A percentile compares a stretch with the other conserved stretches of the same genome.
These are phyloP conservation scores for Laburnicola sp. DNA, from an alignment of 2,329 filamentous ascomycete species.

Conservation along the genomic window DNA sequence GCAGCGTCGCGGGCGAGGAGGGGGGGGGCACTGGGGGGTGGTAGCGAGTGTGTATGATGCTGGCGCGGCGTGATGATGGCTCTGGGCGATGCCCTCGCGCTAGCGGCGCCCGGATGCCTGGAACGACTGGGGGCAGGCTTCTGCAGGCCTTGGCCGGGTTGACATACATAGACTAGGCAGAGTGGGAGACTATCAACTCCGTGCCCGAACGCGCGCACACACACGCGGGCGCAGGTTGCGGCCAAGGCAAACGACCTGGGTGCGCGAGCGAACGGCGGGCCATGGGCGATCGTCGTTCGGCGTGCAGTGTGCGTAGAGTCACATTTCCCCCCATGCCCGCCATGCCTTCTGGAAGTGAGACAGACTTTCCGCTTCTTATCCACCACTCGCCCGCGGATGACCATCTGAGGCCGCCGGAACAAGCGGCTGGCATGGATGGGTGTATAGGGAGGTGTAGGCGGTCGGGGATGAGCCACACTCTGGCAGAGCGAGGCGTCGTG, in stretches of 20 bases:
- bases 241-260: constrained; percentile 6
- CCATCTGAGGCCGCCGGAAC: constrained; percentile 32
- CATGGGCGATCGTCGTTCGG: constrained; percentile 10
- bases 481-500: not conserved
- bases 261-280: constrained; percentile 4
- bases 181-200: no score
- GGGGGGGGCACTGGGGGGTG: not conserved
- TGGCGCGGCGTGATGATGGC: constrained; percentile 2
- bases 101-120: constrained; percentile 11
- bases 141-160: no score
- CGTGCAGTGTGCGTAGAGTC: constrained; percentile 26
- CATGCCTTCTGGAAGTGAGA: constrained; percentile 25
- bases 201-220: not conserved
- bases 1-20: constrained; percentile 2
- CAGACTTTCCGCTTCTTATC: constrained; percentile 10
- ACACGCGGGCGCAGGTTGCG: not conserved
- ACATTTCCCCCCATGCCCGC: constrained; percentile 27
- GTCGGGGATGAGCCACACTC: constrained; percentile 19
- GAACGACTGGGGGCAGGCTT: not conserved
- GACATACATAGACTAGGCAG: no score
- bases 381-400: constrained; percentile 27
- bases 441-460: constrained; percentile 12
- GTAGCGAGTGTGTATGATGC: not conserved
- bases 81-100: not conserved
- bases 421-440: constrained; percentile 22